These are phyloP conservation scores for Coemansia sp. DNA, from an alignment of 192 early-diverging fungal genomes.

Conservation along the genomic window DNA sequence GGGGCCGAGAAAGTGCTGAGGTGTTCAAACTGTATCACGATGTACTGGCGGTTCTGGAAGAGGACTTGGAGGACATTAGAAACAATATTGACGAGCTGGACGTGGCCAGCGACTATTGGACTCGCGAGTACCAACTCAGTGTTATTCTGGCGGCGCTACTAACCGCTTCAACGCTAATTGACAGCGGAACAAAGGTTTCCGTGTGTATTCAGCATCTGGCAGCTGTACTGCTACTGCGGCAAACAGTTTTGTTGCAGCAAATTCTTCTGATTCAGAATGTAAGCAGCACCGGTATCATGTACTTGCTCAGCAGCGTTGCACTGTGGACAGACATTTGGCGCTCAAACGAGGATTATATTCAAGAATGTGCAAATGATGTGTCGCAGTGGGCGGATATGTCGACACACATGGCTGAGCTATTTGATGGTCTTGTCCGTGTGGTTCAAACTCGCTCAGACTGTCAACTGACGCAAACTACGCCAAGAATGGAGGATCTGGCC, in stretches of 20 bases:
- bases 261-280: constrained; percentile 5
- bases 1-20: not conserved
- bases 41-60: constrained; percentile 16
- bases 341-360: constrained; percentile 2
- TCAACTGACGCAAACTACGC: not conserved
- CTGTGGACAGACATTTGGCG: constrained; percentile 51
- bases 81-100: constrained; percentile 4
- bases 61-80: constrained; percentile 19
- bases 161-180: not conserved
- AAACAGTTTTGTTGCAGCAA: constrained; percentile 22
- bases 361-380: not conserved
- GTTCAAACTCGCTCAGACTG: constrained; percentile 4
- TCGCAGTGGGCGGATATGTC: not conserved
- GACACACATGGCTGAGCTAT: constrained; percentile 9
- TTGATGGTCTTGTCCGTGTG: constrained; percentile 11
- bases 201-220: constrained; percentile 34
- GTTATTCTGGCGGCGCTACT: constrained; percentile 30
- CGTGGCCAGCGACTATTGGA: constrained; percentile 37
- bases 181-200: not conserved
- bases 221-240: constrained; percentile 21
- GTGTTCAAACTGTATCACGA: constrained; percentile 11
- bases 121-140: constrained; percentile 42
- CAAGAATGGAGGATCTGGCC: constrained; percentile 1
- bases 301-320: constrained; percentile 27
- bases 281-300: constrained; percentile 5